phyloP scores from a whole-genome alignment of 768 basidiomycete genomes.

The Amylocystis lapponica region DNA sequence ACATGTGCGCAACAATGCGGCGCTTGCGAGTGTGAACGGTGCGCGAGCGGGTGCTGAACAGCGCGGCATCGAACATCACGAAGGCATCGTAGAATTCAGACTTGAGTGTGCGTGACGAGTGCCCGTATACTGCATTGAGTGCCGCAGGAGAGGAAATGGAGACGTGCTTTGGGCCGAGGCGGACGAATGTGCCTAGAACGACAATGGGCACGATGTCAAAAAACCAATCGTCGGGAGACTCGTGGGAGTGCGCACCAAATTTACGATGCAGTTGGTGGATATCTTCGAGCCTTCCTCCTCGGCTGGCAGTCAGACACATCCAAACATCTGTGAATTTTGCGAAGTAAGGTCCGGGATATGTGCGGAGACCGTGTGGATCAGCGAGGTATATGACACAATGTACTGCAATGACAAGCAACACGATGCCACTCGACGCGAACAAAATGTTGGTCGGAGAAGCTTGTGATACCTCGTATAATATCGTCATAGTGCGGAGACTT shows the following conservation, averaged over 20 bases:
- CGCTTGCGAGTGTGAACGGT: conserved; percentile 77
- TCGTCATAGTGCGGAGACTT: too few species aligned
- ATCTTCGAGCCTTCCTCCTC: conserved; percentile 28
- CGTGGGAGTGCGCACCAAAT: conserved; percentile 26
- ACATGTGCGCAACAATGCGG: conserved; percentile 75
- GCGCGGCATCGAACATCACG: conserved; percentile 33
- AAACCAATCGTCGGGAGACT: too few species aligned
- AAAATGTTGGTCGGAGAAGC: too few species aligned
- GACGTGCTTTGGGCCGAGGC: conserved; percentile 36
- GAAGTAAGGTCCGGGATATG: conserved; percentile 30
- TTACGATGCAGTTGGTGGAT: conserved; percentile 36
- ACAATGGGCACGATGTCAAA: not conserved
- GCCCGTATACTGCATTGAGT: conserved; percentile 35
- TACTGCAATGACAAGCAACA: too few species aligned
- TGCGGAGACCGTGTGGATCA: conserved; percentile 26
- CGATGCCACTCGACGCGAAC: too few species aligned
- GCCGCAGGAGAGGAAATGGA: conserved; percentile 38
- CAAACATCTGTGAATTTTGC: conserved; percentile 35
- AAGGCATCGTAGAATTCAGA: conserved; percentile 33
- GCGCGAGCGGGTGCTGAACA: conserved; percentile 74
- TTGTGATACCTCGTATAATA: too few species aligned
- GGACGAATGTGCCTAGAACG: conserved; percentile 27
- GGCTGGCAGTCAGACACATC: conserved; percentile 29
- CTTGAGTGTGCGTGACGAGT: conserved; percentile 35
- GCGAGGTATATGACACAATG: conserved; percentile 28